Base-by-base conservation (phyloP, 2,329 filamentous ascomycete genomes). In the Cordyceps militaris region DNA sequence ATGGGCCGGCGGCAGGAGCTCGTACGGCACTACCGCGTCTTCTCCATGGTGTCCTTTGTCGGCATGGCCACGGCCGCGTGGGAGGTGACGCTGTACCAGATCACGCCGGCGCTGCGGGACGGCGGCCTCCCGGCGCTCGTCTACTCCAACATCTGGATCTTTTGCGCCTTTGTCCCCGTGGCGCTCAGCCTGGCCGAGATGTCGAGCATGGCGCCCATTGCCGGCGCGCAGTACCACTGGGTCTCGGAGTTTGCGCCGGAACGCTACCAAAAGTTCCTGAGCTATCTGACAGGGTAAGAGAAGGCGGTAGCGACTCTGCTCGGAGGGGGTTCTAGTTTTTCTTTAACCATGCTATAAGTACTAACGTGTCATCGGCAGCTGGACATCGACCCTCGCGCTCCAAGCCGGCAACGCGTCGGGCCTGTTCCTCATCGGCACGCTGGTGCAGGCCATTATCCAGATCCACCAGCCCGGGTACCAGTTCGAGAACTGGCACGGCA, bases 381-480 rank as follows among this genome's bases (percentile, higher is more conserved):
- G 61, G 61, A 61, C 56, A 4, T 61, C 58, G 3, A 58, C 60
- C 13, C 55, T 62, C 30, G 61, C 61, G 8, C 56, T 56, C 43
- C 61, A 62, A 30, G 59, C 60, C 4, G 61, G 61, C 24, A 61
- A 61, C 21, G 59, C 57, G 4, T 46, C 53, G 9, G 59, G 61
- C 19, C 14, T 60, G 6, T 58, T 61, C n/a, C 38, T 60, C 28
- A 56, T 57, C 13, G 61, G 57, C 9, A 60, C 61, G 2, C 44
- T 62, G 8, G 55, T 61, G 13, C 61, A 61, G 42, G 42, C 55
- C 28, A 61, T 59, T 4, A 60, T 62, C 16, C 53, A 54, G 16
- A 50, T 62, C 46, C 55, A 59, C 43, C 13, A 55, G 26, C 26
- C 52, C 5, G 26, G 42, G 10, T 62, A 62, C 46, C 13, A 43